Conservation (phyloP, 2,329 filamentous ascomycete genomes). For the Domatiomyces catenatus region DNA sequence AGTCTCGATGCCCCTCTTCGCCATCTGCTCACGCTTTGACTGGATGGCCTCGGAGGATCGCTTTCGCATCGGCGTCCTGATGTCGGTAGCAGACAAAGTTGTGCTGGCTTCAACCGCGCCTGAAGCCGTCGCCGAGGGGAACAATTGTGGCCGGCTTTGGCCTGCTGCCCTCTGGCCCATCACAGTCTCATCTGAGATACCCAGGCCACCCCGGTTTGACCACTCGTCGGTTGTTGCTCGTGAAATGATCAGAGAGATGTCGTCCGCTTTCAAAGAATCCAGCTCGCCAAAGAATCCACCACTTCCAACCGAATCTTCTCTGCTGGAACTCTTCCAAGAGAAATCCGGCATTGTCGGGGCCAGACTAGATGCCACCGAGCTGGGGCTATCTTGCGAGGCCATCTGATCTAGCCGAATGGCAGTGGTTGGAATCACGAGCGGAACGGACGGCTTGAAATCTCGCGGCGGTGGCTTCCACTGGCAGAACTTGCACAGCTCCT, state of each 20-base stretch:
- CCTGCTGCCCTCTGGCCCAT: slow-evolving; percentile 22
- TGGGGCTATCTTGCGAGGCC: slow-evolving; percentile 65
- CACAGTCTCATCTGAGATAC: slow-evolving; percentile 53
- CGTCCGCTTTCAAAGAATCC: slow-evolving; percentile 63
- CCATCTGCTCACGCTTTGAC: slow-evolving; percentile 58
- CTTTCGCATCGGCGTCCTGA: slow-evolving; percentile 41
- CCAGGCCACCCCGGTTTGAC: slow-evolving; percentile 54
- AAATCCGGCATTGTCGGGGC: slow-evolving; percentile 56
- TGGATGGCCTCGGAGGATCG: slow-evolving; percentile 60
- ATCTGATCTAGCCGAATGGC: slow-evolving; percentile 25
- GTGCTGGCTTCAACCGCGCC: slow-evolving; percentile 44
- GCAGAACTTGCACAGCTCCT: slow-evolving; percentile 74
- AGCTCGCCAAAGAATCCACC: slow-evolving; percentile 79
- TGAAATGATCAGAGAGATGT: slow-evolving; percentile 59
- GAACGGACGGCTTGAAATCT: slow-evolving; percentile 35
- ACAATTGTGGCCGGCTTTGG: slow-evolving; percentile 33
- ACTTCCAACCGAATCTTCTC: slow-evolving; percentile 69
- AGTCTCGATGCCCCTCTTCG: slow-evolving; percentile 44
- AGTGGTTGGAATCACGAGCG: slow-evolving; percentile 35
- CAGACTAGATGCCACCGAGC: slow-evolving; percentile 56
- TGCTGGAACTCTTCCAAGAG: slow-evolving; percentile 63
- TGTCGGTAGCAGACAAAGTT: slow-evolving; percentile 1
- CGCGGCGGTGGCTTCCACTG: slow-evolving; percentile 76
- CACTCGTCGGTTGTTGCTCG: slow-evolving; percentile 62
- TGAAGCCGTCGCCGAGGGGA: slow-evolving; percentile 46